Conservation (phyloP, 805 yeast species). For the Naumovozyma dairenensis region DNA sequence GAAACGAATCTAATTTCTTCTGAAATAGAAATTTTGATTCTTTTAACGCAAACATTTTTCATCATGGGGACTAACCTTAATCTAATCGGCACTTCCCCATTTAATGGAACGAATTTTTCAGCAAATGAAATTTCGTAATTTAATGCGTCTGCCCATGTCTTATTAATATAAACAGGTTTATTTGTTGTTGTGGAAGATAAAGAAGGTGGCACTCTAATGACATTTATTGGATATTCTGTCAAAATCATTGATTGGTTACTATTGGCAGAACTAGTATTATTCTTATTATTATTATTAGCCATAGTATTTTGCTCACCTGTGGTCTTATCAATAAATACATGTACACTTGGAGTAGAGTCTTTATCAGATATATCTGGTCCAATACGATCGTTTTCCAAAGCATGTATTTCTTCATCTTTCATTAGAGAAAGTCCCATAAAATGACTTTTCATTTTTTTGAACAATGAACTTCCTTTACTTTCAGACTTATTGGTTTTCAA, state of each 20-base stretch:
- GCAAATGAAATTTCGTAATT: conserved; percentile 67
- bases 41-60: conserved; percentile 50
- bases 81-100: conserved; percentile 48
- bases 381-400: background rate
- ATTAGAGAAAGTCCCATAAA: background rate
- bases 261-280: background rate
- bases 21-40: conserved; percentile 55
- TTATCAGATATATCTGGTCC: background rate
- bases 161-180: conserved; percentile 67
- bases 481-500: background rate
- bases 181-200: conserved; percentile 36
- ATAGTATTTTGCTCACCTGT: background rate
- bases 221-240: conserved; percentile 26
- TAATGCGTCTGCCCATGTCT: conserved; percentile 63
- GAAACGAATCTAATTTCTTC: conserved; percentile 60
- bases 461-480: background rate
- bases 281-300: background rate
- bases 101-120: conserved; percentile 54
- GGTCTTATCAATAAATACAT: background rate
- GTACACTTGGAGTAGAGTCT: too few species aligned
- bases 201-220: conserved; percentile 35
- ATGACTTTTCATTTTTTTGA: background rate
- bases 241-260: conserved; percentile 8
- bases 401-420: background rate
- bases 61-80: conserved; percentile 58